Base-by-base conservation (phyloP, 495 filamentous ascomycete species). In the Aspergillus coremiiformis region DNA sequence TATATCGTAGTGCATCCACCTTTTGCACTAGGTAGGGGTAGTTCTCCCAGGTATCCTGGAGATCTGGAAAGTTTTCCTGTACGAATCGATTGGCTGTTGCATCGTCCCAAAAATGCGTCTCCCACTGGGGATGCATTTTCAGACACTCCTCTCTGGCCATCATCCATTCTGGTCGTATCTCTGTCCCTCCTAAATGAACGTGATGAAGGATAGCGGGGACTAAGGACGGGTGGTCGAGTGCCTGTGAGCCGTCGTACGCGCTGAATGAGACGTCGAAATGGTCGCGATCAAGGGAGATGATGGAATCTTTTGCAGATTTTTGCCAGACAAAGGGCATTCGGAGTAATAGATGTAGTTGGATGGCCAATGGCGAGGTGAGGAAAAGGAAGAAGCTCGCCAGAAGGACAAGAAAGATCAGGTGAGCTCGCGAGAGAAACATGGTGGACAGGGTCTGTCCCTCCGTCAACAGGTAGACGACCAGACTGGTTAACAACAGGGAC, bases 1-100 rank as follows among this genome's bases (percentile, higher is more conserved):
- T 50, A 30, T 50, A 55, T 11, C 47, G 52, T n/a, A 55, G 30
- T 4, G 47, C 47, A 39, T 55, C 47, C 27, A 55, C 52, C 29
- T 33, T 41, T 32, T 55, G 46, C 14, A 55, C 52, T 29, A 55
- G 45, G 15, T 49, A 43, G 9, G 52, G 39, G 17, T 55, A 55
- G 7, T 44, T 24, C 15, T 48, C 39, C 52, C 52, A 55, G 24
- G 33, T 49, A 1, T 43, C 21, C 4, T 19, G n/a, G 39, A 50
- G 12, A 1, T 50, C 45, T 8, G 46, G 45, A 21, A 49, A 55
- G 6, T 46, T 30, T 4, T 43, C 42, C n/a, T 23, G 27, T 24
- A 55, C 47, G 30, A 55, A 49, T 10, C 15, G 35, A 17, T 5
- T 35, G 37, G 52, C 52, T 12, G 39, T 43, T 12, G 20, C n/a